Percentiles rank a stretch among this genome's conserved stretches.
These are phyloP conservation scores for Auriscalpium vulgare DNA, from an alignment of 768 basidiomycete species.

Conservation along the genomic window DNA sequence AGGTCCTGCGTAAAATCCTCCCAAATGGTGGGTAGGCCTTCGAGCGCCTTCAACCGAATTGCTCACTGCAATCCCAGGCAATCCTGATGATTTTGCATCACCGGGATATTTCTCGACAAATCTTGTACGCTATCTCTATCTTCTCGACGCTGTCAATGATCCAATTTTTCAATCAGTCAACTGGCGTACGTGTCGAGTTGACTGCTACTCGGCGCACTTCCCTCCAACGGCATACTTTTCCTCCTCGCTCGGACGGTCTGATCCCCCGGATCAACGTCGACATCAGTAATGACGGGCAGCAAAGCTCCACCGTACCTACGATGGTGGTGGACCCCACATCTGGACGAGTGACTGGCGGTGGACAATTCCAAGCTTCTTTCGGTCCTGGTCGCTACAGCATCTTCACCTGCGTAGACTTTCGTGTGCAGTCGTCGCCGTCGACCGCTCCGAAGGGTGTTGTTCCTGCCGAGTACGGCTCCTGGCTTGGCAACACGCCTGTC, in stretches of 20 bases:
- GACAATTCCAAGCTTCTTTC: constrained; percentile 46
- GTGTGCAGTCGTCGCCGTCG: constrained; percentile 34
- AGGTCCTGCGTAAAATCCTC: constrained; percentile 39
- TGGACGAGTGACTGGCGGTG: constrained; percentile 33
- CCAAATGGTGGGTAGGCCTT: constrained; percentile 31
- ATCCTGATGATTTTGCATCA: constrained; percentile 52
- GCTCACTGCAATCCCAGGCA: constrained; percentile 27
- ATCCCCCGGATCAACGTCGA: constrained; percentile 50
- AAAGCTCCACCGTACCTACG: constrained; percentile 39
- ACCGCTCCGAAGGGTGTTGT: not conserved
- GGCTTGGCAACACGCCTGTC: constrained; percentile 42
- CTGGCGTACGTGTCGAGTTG: constrained; percentile 48
- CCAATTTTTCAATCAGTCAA: constrained; percentile 30
- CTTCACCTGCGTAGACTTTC: constrained; percentile 55
- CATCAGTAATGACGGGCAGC: constrained; percentile 54
- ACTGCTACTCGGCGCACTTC: constrained; percentile 53
- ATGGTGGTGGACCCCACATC: constrained; percentile 42
- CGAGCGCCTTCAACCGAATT: not conserved
- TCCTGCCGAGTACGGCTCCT: constrained; percentile 50
- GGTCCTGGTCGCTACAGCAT: constrained; percentile 51
- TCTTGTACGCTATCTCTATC: constrained; percentile 28
- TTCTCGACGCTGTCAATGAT: not conserved
- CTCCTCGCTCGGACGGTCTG: constrained; percentile 9
- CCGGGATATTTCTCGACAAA: constrained; percentile 63
- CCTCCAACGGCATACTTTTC: constrained; percentile 40